Base-by-base conservation (phyloP, 2,329 filamentous ascomycete species). In the Penicillium sp. region DNA sequence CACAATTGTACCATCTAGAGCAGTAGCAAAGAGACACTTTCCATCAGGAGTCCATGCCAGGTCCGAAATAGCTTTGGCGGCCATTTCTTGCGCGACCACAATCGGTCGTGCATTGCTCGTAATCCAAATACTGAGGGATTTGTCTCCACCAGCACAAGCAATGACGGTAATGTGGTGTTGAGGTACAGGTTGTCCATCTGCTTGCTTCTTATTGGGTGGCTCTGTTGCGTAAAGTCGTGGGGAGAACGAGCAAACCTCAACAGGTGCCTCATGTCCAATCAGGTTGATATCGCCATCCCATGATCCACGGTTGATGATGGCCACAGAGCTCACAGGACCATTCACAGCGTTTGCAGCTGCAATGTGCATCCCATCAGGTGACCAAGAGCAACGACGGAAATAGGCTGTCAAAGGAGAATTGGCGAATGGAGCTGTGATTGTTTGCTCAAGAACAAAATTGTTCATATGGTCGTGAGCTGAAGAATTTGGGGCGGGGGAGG, bases 211-310 rank as follows among this genome's bases (percentile, higher is more conserved):
- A 70, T 77, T 74, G 22, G 75, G 74, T 10, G 88, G 89, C 46
- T 91, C 85, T 50, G 84, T 82, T 14, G 86, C 87, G 68, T 97
- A 99, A 22, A 99, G 78, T 59, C 94, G 83, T 0, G 95, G 95
- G 1, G 94, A 97, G 72, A 99, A 99, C 62, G 94, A 90, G 78
- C 93, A 97, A 3, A 99, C 94, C 76, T 99, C 94, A 0, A 95
- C 94, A 0, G 94, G 94, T 0, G 90, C 93, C 79, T 99, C 94
- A 70, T 99, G 94, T 9, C 94, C 94, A 58, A 99, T 97, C 57
- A 99, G 75, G 71, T 96, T 97, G 76, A 97, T 97, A 68, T 99
- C 91, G 61, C 91, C 91, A 67, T 96, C 91, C 94, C 95, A 99
- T 36, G 85, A 84, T 17, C 90, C 88, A 64, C 94, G 88, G 69